Base-by-base conservation (phyloP, 2,329 filamentous ascomycete species). In the Chrysoporthe deuterocubensis region DNA sequence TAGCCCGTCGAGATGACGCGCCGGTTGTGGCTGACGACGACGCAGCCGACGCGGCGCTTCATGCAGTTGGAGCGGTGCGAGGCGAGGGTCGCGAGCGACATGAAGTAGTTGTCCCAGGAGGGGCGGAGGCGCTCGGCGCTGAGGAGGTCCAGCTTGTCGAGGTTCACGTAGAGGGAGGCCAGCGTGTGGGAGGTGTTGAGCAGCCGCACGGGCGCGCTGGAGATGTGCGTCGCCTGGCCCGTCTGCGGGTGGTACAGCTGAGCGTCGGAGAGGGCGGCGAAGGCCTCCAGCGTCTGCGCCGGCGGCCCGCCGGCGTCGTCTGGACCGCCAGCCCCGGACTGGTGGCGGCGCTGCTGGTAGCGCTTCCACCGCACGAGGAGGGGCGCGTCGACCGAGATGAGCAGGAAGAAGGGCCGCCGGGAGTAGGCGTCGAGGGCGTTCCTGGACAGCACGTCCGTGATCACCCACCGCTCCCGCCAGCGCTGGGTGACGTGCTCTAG, bases 61-160 rank as follows among this genome's bases (percentile, higher is more conserved):
- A 99, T 99, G 83, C 96, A 99, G 79, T 99, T 99, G 76, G 90
- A 93, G 71, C 96, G 88, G 73, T 93, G 91, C 0, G 95, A 92
- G 8, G 96, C 96, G 60, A 99, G 88, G 44, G 92, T 93, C 5
- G 96, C 94, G n/a, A 99, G 84, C 52, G 92, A 89, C 96, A 99
- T 99, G 77, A 99, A 99, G 82, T 99, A 99, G 74, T 92, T 90
- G 79, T 99, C 96, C 96, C 96, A 99, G 61, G 88, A 90, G 0
- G 96, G 96, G 1, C 96, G 89, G 46, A 99, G 84, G 1, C 96
- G 90, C 73, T 92, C 87, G 44, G 90, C 86, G 75, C 96, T 90
- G 1, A 91, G 85, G 37, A 99, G 87, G 76, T 97, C 88, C 8
- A 97, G 85, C 59, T 88, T 86, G 61, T 87, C 84, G 1, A 99